Conservation (phyloP, 345 rosid genomes). For the Eucalyptus erythrocorys region DNA sequence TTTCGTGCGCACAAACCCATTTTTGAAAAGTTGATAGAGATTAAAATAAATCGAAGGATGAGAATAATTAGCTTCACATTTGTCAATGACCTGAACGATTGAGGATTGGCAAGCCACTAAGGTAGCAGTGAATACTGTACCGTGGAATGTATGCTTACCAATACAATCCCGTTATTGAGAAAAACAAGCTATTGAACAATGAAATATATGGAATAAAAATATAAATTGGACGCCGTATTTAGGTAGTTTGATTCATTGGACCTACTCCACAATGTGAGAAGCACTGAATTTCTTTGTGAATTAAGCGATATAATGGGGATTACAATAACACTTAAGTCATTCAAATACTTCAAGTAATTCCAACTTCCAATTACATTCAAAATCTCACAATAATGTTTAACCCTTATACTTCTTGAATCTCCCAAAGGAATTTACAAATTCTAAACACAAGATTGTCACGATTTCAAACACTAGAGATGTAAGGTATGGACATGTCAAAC, state of each 20-base stretch:
- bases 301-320: background rate
- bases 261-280: background rate
- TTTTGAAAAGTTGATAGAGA: too few relatives aligned
- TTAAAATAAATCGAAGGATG: too few relatives aligned
- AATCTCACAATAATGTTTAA: background rate
- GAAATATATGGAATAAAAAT: too few relatives aligned
- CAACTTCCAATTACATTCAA: background rate
- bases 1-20: too few relatives aligned
- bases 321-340: background rate
- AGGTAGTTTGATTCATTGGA: background rate
- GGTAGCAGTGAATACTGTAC: too few relatives aligned
- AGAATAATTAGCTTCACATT: too few relatives aligned
- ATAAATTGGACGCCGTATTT: accelerated
- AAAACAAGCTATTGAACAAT: background rate
- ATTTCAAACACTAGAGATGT: background rate
- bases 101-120: too few relatives aligned
- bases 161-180: too few relatives aligned
- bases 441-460: background rate
- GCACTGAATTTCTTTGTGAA: background rate
- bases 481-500: background rate
- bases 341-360: background rate
- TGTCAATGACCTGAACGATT: too few relatives aligned
- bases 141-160: too few relatives aligned
- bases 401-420: background rate
- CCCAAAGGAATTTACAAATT: too few relatives aligned